Evolutionary conservation across 257 asterid species (phyloP).

Genomic region (Jaltomata sinuosa): DNA sequence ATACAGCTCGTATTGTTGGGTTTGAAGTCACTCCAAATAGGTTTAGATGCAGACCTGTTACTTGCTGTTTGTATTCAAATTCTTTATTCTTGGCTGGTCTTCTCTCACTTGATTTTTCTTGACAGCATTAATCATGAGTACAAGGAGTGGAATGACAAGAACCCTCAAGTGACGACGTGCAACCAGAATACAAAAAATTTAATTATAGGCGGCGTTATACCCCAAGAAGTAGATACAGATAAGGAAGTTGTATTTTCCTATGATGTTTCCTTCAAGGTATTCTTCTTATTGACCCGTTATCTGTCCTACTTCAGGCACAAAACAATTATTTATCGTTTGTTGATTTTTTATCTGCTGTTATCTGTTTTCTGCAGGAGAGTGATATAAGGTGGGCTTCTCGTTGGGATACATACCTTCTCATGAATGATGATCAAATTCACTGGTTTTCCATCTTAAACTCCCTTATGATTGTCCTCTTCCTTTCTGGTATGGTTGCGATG

Average conservation of each 20-base stretch:
- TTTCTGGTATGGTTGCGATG: conserved; percentile 92
- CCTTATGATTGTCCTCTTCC: conserved; percentile 83
- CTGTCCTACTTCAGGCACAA: background rate
- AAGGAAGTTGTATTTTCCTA: conserved; percentile 59
- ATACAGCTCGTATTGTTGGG: conserved; percentile 27
- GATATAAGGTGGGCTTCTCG: conserved; percentile 85
- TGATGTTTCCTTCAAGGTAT: conserved; percentile 71
- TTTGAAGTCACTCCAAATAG: conserved; percentile 83
- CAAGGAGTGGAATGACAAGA: conserved; percentile 75
- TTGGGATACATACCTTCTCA: conserved; percentile 89
- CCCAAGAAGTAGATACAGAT: conserved; percentile 68
- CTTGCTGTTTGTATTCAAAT: background rate
- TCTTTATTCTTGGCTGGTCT: background rate
- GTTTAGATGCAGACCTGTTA: conserved; percentile 6
- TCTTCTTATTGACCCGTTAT: background rate
- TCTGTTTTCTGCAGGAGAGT: conserved; percentile 42
- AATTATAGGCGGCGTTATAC: conserved; percentile 60
- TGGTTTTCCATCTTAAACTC: conserved; percentile 91
- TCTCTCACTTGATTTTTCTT: conserved; percentile 1
- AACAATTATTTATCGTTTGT: background rate
- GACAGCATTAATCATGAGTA: conserved; percentile 73
- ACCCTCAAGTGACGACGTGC: conserved; percentile 69
- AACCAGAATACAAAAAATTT: conserved; percentile 59
- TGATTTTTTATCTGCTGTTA: background rate
- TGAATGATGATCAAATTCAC: conserved; percentile 89